These are phyloP conservation scores for Xerocomellus chrysenteron DNA, from an alignment of 768 basidiomycete species.

Conservation along the genomic window DNA sequence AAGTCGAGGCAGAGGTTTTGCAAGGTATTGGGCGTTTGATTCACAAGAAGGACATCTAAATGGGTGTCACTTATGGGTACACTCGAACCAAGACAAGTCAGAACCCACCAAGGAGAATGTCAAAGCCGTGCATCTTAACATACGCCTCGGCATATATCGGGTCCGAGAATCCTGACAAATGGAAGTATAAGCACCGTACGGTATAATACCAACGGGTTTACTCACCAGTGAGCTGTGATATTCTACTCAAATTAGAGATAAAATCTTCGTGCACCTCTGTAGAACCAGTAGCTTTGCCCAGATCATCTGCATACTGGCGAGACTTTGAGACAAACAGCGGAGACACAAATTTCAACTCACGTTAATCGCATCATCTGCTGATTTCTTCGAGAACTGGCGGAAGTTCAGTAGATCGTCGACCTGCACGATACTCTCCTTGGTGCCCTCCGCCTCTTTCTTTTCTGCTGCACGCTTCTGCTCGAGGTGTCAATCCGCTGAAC, in stretches of 20 bases:
- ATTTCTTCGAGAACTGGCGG: conserved; percentile 94
- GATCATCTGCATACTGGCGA: conserved; percentile 79
- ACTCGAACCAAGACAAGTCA: not conserved
- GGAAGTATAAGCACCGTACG: not conserved
- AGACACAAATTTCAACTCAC: conserved; percentile 36
- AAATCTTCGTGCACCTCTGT: conserved; percentile 87
- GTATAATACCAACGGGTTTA: not conserved
- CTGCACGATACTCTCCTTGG: conserved; percentile 70
- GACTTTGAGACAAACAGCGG: not conserved
- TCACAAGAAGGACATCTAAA: conserved; percentile 91
- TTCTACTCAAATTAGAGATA: conserved; percentile 88
- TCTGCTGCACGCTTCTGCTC: conserved; percentile 83
- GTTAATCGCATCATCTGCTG: conserved; percentile 74
- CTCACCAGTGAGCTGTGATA: conserved; percentile 89
- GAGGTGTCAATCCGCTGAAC: not conserved
- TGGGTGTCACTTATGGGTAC: not conserved
- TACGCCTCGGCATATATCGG: conserved; percentile 98
- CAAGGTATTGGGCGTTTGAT: conserved; percentile 90
- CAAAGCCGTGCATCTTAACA: conserved; percentile 97
- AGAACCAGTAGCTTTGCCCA: conserved; percentile 85
- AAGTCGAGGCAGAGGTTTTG: conserved; percentile 98
- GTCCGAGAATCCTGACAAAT: conserved; percentile 82
- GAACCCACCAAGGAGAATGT: conserved; percentile 80
- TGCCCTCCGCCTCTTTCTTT: conserved; percentile 80
- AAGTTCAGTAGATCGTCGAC: conserved; percentile 92